A percentile compares a stretch with the other conserved stretches of the same genome.
These are phyloP conservation scores for Chenopodium berlandieri DNA, from an alignment of 148 eudicot genomes.

Conservation along the genomic window DNA sequence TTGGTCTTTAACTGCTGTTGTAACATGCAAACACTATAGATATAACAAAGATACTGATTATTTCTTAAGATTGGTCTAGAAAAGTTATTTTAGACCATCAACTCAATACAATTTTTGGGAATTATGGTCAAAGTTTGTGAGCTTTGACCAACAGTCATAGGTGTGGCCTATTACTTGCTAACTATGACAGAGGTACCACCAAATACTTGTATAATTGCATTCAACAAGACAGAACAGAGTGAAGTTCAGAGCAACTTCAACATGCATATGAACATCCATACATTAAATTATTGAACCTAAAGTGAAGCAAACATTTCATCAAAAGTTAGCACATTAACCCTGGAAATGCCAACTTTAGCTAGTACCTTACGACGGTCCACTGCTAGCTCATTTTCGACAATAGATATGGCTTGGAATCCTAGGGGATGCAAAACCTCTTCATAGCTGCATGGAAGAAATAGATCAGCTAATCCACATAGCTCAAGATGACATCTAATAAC, in stretches of 20 bases:
- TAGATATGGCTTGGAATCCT: slow-evolving; percentile 53
- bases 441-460: slow-evolving; percentile 43
- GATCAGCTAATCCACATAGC: background rate
- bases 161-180: background rate
- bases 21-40: background rate
- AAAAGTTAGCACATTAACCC: background rate
- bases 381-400: slow-evolving; percentile 68
- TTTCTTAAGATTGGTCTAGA: too few relatives aligned
- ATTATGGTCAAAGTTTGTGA: background rate
- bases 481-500: background rate
- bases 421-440: slow-evolving; percentile 60
- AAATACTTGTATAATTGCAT: background rate
- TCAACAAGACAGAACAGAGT: too few relatives aligned
- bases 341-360: background rate
- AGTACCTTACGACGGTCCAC: slow-evolving; percentile 56
- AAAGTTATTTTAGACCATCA: background rate
- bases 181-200: background rate
- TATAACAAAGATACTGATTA: too few relatives aligned
- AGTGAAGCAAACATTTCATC: background rate
- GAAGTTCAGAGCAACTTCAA: background rate
- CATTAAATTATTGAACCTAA: too few relatives aligned
- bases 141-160: background rate
- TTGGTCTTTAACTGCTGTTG: too few relatives aligned
- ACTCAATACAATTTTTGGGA: background rate
- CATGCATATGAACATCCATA: background rate